These are phyloP conservation scores for Cyberlindnera saturnus DNA, from an alignment of 805 yeast genomes.

Conservation along the genomic window DNA sequence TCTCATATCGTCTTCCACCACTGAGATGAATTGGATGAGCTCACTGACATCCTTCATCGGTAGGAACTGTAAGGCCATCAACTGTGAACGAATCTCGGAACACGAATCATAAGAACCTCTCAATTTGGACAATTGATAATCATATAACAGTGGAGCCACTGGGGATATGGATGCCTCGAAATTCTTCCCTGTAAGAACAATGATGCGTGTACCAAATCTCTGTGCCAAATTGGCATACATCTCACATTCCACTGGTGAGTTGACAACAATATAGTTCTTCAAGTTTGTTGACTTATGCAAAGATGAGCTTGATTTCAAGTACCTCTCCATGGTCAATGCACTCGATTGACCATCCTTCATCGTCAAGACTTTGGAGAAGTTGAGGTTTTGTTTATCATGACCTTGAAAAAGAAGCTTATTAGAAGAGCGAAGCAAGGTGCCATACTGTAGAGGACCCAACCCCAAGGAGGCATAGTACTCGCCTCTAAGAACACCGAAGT, in stretches of 20 bases:
- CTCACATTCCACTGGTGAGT: conserved; percentile 18
- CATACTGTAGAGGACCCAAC: conserved; percentile 6
- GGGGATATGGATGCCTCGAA: conserved; percentile 17
- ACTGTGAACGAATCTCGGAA: conserved; percentile 1
- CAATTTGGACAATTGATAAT: conserved; percentile 5
- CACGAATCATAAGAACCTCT: conserved; percentile 8
- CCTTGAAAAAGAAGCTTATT: conserved; percentile 9
- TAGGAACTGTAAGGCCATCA: conserved; percentile 5
- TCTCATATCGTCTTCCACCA: neutral
- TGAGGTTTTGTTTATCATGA: conserved; percentile 5
- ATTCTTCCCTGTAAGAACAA: conserved; percentile 14
- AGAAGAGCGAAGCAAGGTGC: conserved; percentile 5
- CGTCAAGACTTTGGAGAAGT: conserved; percentile 12
- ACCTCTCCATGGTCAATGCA: conserved; percentile 2
- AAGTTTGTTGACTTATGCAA: conserved; percentile 2
- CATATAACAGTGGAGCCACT: conserved; percentile 7
- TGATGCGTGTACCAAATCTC: conserved; percentile 12
- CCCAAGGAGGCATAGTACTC: conserved; percentile 17
- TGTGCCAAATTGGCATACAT: conserved; percentile 16
- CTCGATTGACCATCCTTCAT: conserved; percentile 2
- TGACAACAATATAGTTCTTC: conserved; percentile 17
- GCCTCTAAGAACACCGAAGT: conserved; percentile 20
- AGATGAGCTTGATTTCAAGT: conserved; percentile 10
- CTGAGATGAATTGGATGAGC: conserved; percentile 1
- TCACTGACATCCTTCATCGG: conserved; percentile 6